These are phyloP conservation scores for Bullera alba DNA, from an alignment of 768 basidiomycete genomes.

Conservation along the genomic window DNA sequence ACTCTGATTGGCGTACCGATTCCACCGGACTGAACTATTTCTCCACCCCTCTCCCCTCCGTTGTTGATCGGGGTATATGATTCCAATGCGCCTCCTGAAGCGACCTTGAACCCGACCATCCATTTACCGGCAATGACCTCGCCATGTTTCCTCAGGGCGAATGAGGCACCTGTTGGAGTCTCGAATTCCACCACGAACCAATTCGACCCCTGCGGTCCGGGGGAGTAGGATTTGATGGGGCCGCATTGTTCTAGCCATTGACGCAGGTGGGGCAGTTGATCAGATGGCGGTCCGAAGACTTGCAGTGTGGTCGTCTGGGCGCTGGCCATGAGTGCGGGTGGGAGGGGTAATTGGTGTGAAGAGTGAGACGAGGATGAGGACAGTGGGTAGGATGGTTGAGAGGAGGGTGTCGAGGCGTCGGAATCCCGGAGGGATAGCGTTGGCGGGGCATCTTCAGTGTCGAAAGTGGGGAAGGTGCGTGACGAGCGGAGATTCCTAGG, in stretches of 20 bases:
- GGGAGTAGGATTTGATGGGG: conserved; percentile 15
- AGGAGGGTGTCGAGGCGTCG: not conserved
- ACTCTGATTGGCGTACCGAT: conserved; percentile 6
- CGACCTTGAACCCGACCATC: conserved; percentile 35
- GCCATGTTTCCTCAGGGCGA: conserved; percentile 28
- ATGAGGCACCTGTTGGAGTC: conserved; percentile 18
- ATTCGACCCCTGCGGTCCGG: conserved; percentile 33
- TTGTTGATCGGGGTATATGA: conserved; percentile 3
- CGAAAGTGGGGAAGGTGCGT: not conserved
- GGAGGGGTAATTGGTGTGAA: conserved; percentile 11
- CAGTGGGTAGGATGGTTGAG: not conserved
- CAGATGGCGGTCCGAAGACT: conserved; percentile 33
- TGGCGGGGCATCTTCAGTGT: conserved; percentile 39
- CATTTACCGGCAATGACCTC: conserved; percentile 33
- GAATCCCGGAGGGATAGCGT: conserved; percentile 25
- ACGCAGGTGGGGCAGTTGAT: conserved; percentile 17
- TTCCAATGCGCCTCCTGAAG: not conserved
- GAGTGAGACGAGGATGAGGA: not conserved
- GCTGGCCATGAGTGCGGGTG: conserved; percentile 18
- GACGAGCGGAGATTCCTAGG: conserved; percentile 10
- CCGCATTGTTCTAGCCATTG: conserved; percentile 22
- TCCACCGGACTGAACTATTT: not conserved
- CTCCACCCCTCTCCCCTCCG: not conserved
- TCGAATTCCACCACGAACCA: conserved; percentile 30
- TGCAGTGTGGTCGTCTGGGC: conserved; percentile 26